These are phyloP conservation scores for Catharanthus roseus DNA, from an alignment of 257 asterid genomes.

Conservation along the genomic window DNA sequence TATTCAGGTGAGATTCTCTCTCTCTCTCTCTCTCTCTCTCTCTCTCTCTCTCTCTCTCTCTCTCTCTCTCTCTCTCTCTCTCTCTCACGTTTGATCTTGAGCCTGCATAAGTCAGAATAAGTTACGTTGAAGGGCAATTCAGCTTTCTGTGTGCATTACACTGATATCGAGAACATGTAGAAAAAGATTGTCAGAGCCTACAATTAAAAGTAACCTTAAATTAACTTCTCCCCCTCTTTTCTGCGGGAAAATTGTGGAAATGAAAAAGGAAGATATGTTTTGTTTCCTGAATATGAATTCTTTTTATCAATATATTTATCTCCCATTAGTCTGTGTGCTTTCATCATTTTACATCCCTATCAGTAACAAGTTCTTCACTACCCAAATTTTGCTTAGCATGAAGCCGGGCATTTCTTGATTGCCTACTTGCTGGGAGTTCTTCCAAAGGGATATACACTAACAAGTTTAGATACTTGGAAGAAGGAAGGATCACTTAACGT, in stretches of 20 bases:
- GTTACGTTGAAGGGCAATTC: background rate
- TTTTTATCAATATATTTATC: background rate
- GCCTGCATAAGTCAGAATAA: background rate
- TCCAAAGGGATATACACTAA: constrained; percentile 72
- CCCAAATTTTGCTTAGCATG: constrained; percentile 48
- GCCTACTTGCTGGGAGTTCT: constrained; percentile 94
- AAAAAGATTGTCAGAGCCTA: background rate
- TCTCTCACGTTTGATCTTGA: background rate
- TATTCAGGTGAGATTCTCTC: constrained; percentile 51
- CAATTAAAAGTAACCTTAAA: background rate
- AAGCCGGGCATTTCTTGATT: constrained; percentile 95
- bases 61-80: background rate
- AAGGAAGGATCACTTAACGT: constrained; percentile 88
- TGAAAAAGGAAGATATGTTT: background rate
- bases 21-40: background rate
- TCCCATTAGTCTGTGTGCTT: background rate
- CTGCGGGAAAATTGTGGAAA: background rate
- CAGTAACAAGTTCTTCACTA: background rate
- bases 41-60: background rate
- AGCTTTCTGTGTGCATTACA: background rate
- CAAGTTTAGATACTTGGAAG: constrained; percentile 87
- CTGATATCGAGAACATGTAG: background rate
- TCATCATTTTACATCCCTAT: constrained; percentile 5
- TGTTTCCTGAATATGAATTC: background rate
- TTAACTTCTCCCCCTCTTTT: background rate